These are phyloP conservation scores for Calonectria naviculata DNA, from an alignment of 2,329 filamentous ascomycete genomes.

Conservation along the genomic window DNA sequence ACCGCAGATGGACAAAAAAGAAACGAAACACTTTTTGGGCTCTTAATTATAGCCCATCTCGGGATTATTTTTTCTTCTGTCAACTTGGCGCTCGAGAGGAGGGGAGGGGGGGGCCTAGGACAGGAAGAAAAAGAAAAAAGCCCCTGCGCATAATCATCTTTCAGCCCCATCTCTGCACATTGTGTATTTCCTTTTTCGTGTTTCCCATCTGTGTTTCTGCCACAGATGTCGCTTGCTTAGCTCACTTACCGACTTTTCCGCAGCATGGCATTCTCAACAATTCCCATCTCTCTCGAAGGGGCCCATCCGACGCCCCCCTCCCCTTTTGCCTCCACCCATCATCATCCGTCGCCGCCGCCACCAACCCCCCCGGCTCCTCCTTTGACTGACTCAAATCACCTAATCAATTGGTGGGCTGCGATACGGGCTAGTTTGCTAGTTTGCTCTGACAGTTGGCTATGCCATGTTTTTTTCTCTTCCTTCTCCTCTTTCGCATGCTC, in stretches of 20 bases:
- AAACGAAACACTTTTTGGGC: not conserved
- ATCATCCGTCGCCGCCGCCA: not conserved
- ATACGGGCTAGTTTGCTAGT: not conserved
- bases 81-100: not conserved
- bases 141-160: not conserved
- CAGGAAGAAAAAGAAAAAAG: not conserved
- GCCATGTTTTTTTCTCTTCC: not conserved
- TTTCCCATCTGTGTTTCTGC: not conserved
- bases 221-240: not conserved
- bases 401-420: not conserved
- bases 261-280: constrained; percentile 21
- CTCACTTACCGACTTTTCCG: constrained; percentile 20
- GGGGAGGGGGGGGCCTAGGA: not conserved
- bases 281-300: constrained; percentile 3
- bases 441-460: not conserved
- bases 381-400: not conserved
- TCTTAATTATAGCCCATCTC: not conserved
- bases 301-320: not conserved
- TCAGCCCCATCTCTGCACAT: not conserved
- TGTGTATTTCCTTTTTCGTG: not conserved
- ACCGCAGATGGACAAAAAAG: not conserved
- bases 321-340: not conserved
- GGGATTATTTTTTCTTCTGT: constrained; percentile 3
- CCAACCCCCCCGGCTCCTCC: not conserved
- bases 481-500: not conserved